Evolutionary conservation across 768 basidiomycete genomes (phyloP).

Genomic region (Myochromella boudieri): DNA sequence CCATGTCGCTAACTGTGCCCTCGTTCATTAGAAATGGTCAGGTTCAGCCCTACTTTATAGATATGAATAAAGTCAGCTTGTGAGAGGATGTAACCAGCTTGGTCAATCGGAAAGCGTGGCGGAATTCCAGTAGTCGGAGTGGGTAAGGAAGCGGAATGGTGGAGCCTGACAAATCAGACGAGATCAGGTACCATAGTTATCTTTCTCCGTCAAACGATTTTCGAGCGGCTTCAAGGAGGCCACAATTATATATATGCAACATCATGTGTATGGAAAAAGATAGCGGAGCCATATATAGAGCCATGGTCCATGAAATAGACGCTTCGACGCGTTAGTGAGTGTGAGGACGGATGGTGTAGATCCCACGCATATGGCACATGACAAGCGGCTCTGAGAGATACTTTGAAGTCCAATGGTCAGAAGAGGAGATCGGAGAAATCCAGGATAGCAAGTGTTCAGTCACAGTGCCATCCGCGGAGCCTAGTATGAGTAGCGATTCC

Average conservation of each 20-base stretch:
- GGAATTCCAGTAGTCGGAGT: neutral
- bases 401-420: too few relatives aligned
- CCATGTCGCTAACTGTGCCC: slow-evolving; percentile 4
- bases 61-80: neutral
- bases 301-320: neutral
- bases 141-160: neutral
- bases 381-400: neutral
- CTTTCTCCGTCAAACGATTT: too few relatives aligned
- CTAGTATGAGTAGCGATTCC: too few relatives aligned
- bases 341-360: neutral
- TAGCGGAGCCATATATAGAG: neutral
- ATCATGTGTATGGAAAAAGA: neutral
- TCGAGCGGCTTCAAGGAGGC: too few relatives aligned
- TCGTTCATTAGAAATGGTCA: neutral
- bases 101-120: neutral
- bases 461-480: too few relatives aligned
- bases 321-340: neutral
- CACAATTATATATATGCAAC: neutral
- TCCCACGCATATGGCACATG: neutral
- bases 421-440: too few relatives aligned
- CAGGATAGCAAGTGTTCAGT: too few relatives aligned
- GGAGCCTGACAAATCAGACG: neutral
- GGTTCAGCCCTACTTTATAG: neutral
- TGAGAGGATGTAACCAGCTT: slow-evolving; percentile 1
- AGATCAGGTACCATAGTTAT: neutral